Evolutionary conservation across 805 yeast species (phyloP).

Genomic region (Debaryomyces castellii): DNA sequence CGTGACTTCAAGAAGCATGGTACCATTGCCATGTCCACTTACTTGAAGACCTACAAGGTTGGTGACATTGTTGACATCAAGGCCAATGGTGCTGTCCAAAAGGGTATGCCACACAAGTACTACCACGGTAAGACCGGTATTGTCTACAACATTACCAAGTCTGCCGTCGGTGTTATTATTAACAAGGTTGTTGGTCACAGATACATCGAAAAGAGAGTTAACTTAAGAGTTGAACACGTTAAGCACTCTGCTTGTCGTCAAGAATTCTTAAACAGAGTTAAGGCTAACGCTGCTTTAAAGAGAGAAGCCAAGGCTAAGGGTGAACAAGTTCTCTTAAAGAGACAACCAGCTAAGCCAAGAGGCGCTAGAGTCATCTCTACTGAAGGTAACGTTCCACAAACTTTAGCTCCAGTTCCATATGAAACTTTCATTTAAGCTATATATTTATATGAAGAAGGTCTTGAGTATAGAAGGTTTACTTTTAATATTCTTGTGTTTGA

Average conservation of each 20-base stretch:
- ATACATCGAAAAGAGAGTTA: slow-evolving; percentile 98
- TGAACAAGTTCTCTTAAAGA: slow-evolving; percentile 86
- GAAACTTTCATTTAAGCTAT: slow-evolving; percentile 91
- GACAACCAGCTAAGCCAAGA: slow-evolving; percentile 99
- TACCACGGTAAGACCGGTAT: slow-evolving; percentile 99
- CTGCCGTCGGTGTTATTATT: slow-evolving; percentile 96
- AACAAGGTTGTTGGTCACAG: slow-evolving; percentile 99
- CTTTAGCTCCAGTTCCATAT: slow-evolving; percentile 98
- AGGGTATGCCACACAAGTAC: slow-evolving; percentile 99
- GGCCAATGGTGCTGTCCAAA: slow-evolving; percentile 98
- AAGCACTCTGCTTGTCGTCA: slow-evolving; percentile 99
- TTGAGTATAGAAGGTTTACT: not conserved
- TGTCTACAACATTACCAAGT: slow-evolving; percentile 97
- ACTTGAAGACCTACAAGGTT: slow-evolving; percentile 96
- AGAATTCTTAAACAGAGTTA: slow-evolving; percentile 98
- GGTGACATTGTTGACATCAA: slow-evolving; percentile 99
- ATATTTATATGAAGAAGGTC: not conserved
- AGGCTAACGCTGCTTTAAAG: slow-evolving; percentile 91
- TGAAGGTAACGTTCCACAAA: slow-evolving; percentile 84
- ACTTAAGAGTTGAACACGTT: slow-evolving; percentile 97
- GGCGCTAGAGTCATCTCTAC: slow-evolving; percentile 82
- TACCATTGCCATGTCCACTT: slow-evolving; percentile 88
- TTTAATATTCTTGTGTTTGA: slow-evolving; percentile 1
- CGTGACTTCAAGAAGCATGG: slow-evolving; percentile 99
- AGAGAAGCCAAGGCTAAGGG: slow-evolving; percentile 94